Base-by-base conservation (phyloP, 345 rosid genomes). In the Xanthoceras sorbifolium region DNA sequence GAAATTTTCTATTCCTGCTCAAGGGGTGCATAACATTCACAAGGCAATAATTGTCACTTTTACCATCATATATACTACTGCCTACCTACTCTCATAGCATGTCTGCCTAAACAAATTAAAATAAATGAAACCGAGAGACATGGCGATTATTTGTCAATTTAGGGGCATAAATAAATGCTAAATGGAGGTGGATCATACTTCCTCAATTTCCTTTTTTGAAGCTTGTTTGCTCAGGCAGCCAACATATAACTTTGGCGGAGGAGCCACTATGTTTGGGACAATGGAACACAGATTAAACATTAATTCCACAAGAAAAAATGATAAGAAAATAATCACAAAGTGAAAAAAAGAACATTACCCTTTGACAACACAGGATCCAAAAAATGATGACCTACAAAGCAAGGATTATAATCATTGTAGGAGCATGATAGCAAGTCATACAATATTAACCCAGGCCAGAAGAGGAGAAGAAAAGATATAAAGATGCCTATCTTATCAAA, bases 211-310 rank as follows among this genome's bases (percentile, higher is more conserved):
- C 76, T 71, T 62, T 82, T 77, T 86, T 64, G 94, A 79, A 71
- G 97, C 87, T 64, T 81, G 91, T 83, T 77, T 91, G 90, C 82
- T 84, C 74, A 94, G 79, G 80, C 89, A 79, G 80, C 97, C 89
- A 82, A 90, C 93, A 79, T 91, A 94, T 77, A 94, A 82, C 77
- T 93, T 94, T 26, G 89, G 92, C 59, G 82, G 84, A 77, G 54
- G 17, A 80, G 79, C 87, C 69, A 83, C 89, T 78, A 78, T 44
- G 68, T 6, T 76, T 20, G 60, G 60, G 78, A 48, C 31, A 72
- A 79, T 14, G 50, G 52, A 46, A 42, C 68, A 32, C 6, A 52
- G 17, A 64, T 25, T 29, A 68, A 76, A 44, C 55, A 50, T 50
- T 50, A 15, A 50, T 50, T 50, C 55, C 15, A 17, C 28, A 28